Percentiles rank a stretch among this genome's conserved stretches.
phyloP scores from a whole-genome alignment of 306 rosid species.

The Bauhinia variegata region DNA sequence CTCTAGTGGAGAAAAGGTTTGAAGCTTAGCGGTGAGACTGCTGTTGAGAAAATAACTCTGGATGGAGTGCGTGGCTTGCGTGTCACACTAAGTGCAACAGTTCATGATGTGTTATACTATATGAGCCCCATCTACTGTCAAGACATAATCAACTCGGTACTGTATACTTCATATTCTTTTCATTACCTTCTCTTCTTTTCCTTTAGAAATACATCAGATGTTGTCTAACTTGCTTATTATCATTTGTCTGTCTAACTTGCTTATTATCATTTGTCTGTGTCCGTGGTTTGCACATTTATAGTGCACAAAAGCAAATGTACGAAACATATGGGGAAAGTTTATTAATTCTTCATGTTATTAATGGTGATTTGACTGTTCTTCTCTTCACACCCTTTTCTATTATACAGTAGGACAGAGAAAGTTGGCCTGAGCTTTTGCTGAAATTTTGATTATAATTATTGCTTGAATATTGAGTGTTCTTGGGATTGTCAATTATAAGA shows the following conservation, averaged over 20 bases:
- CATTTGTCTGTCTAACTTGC: neutral
- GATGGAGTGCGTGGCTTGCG: constrained; percentile 97
- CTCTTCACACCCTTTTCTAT: too few relatives aligned
- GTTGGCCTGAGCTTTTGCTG: too few relatives aligned
- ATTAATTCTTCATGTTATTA: constrained; percentile 9
- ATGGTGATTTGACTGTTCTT: too few relatives aligned
- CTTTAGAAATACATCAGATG: constrained; percentile 2
- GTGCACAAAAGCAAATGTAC: constrained; percentile 3
- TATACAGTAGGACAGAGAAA: too few relatives aligned
- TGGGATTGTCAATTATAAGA: too few relatives aligned
- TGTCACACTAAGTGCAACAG: constrained; percentile 90
- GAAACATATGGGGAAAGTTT: neutral
- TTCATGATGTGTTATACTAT: constrained; percentile 94
- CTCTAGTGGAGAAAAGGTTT: constrained; percentile 97
- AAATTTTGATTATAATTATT: neutral
- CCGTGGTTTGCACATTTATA: constrained; percentile 16
- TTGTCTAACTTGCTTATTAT: constrained; percentile 7
- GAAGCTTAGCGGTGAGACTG: constrained; percentile 93
- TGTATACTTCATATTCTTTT: constrained; percentile 10
- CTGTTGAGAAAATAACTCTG: constrained; percentile 88
- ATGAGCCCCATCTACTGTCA: constrained; percentile 99
- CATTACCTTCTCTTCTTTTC: constrained; percentile 18
- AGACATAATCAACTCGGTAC: constrained; percentile 88
- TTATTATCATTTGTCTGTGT: constrained; percentile 3
- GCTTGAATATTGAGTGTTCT: too few relatives aligned